Base-by-base conservation (phyloP, 306 rosid species). In the Vachellia pachyceras region DNA sequence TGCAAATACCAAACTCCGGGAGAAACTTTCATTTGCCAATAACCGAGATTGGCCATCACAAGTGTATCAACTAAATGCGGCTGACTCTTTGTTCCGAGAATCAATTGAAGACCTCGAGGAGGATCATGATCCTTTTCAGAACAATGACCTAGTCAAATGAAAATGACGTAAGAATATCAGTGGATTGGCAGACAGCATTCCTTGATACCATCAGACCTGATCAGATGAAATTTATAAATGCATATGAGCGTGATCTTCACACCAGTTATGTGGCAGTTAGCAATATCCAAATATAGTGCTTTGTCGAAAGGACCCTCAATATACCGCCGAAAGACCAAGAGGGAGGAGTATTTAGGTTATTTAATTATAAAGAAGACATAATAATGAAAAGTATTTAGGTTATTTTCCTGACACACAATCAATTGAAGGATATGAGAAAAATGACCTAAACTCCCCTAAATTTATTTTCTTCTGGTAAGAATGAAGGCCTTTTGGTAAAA, bases 11-110 rank as follows among this genome's bases (percentile, higher is more conserved):
- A 95, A 83, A 93, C 97, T 66, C 99, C 99, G 80, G 99, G 99
- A 87, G 99, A 88, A 82, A 93, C 97, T 86, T 95, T 95, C 98
- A 95, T 95, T 87, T 95, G 99, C 99, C 99, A 95, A 86, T 95
- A 95, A 37, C 99, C 99, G 66, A 95, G 92, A 90, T 95, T 95
- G 75, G 98, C 98, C 99, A 95, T 95, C 84, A 95, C 99, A 87
- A 92, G 87, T 77, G 99, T 95, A 86, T 95, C 99, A 85, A 90
- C 97, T 88, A 93, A 80, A 88, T 95, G 99, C 65, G 97, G 98
- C 63, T 81, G 55, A 72, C 87, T 92, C 82, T 89, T 92, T 61
- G 98, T 91, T 80, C 99, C 99, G 80, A 95, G 97, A 88, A 95
- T 92, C 84, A 95, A 77, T 88, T 95, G 99, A 82, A 95, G 98